Base-by-base conservation (phyloP, 2,329 filamentous ascomycete genomes). In the Epichloe gansuensis region DNA sequence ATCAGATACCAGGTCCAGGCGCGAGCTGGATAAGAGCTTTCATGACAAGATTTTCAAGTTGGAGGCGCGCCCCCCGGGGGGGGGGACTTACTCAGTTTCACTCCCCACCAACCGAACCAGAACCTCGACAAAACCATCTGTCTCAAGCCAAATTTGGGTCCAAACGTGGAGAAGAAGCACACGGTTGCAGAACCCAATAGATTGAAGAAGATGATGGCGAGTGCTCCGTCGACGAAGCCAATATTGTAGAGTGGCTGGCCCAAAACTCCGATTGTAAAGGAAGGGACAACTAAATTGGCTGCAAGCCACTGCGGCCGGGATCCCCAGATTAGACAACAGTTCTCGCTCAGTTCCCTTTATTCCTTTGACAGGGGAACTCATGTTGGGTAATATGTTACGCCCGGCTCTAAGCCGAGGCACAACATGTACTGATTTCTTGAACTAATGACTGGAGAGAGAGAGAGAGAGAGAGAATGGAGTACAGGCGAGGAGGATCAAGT, bases 61-160 rank as follows among this genome's bases (percentile, higher is more conserved):
- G 17, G 17, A 21, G 17, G 17, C 17, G 17, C 17, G 17, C 17
- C 17, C 17, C 17, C 17, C 1, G 17, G 17, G 17, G 17, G 17
- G 23, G 23, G 23, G 23, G 23, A 4, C 75, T 65, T 68, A 83
- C 81, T 78, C 58, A 87, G 66, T 65, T 85, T 85, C 35, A 81
- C 80, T n/a, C 75, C 76, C 57, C 78, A 80, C 68, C 76, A 85
- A 27, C 85, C 85, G 61, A 87, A 88, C 71, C 74, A 88, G 68
- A 84, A 88, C 38, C 85, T 73, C 5, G 81, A 84, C 13, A 89
- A 71, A 1, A 87, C 81, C 80, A 89, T 87, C 67, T 88, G 85
- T 52, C 85, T 80, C 55, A 89, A 69, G 11, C 85, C 85, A 59
- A 87, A 87, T 5, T 69, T 68, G 5, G 85, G 81, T 4, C 85